These are phyloP conservation scores for Leccinum disarticulatum DNA, from an alignment of 768 basidiomycete species.

Conservation along the genomic window DNA sequence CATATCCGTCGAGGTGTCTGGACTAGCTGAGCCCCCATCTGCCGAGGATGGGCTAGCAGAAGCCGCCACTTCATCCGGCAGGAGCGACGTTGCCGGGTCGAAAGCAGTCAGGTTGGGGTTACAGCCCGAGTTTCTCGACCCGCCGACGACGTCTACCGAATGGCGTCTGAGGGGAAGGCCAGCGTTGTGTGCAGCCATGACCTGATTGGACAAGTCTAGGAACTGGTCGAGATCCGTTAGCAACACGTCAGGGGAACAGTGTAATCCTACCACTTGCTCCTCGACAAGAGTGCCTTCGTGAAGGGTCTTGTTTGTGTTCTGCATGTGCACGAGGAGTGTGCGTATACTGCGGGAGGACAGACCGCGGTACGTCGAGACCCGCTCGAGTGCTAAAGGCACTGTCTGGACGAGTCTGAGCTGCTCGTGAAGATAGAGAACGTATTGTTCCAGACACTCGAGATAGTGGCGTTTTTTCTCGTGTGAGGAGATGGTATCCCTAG, in stretches of 20 bases:
- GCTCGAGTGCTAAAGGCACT: constrained; percentile 47
- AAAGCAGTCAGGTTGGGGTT: constrained; percentile 14
- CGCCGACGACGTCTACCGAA: constrained; percentile 26
- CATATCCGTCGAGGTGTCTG: constrained; percentile 22
- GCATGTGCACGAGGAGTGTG: constrained; percentile 71
- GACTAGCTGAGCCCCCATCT: constrained; percentile 18
- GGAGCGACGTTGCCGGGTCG: constrained; percentile 15
- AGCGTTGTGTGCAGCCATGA: constrained; percentile 26
- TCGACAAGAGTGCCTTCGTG: constrained; percentile 51
- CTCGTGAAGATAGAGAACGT: constrained; percentile 64
- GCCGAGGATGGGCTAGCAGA: constrained; percentile 26
- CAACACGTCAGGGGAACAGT: background rate
- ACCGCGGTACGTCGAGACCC: constrained; percentile 51
- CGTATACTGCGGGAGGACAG: constrained; percentile 65
- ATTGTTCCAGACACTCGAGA: constrained; percentile 71
- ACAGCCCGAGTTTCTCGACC: constrained; percentile 14
- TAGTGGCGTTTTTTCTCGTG: constrained; percentile 79
- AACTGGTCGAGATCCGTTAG: constrained; percentile 17
- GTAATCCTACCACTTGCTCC: constrained; percentile 50
- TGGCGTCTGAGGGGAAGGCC: constrained; percentile 32
- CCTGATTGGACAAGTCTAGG: constrained; percentile 29
- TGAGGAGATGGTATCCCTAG: constrained; percentile 70
- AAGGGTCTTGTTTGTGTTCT: constrained; percentile 51
- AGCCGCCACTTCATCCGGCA: constrained; percentile 17
- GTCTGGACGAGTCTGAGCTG: constrained; percentile 53